Conservation (phyloP, 352 stramenopile genomes). For the Pythium apleroticum region DNA sequence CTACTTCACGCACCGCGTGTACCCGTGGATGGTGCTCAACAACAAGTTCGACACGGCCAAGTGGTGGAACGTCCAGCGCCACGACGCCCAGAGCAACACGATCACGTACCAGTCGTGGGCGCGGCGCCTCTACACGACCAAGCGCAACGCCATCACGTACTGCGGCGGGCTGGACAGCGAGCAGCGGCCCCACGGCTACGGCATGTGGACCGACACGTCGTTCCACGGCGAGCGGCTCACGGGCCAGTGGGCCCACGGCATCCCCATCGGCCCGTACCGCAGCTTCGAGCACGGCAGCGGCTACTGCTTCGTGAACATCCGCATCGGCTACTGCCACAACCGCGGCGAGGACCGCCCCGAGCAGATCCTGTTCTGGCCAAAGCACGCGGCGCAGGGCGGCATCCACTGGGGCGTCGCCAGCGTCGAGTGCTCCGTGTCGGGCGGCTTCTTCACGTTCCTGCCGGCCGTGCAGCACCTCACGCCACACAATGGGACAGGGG, state of each 20-base stretch:
- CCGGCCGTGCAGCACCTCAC: constrained; percentile 58
- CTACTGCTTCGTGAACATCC: constrained; percentile 56
- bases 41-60: constrained; percentile 30
- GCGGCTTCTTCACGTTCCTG: constrained; percentile 72
- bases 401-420: constrained; percentile 72
- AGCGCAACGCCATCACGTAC: constrained; percentile 45
- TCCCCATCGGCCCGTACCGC: constrained; percentile 55
- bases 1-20: constrained; percentile 47
- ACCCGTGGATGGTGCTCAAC: constrained; percentile 46
- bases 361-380: constrained; percentile 50
- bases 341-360: constrained; percentile 32
- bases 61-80: constrained; percentile 43
- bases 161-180: constrained; percentile 45
- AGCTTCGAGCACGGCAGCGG: constrained; percentile 61
- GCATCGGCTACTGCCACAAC: constrained; percentile 51
- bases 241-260: constrained; percentile 56
- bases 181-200: constrained; percentile 50
- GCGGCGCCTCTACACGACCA: constrained; percentile 28
- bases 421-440: constrained; percentile 76
- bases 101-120: constrained; percentile 32
- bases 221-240: constrained; percentile 63
- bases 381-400: constrained; percentile 34
- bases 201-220: constrained; percentile 59
- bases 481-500: constrained; percentile 6
- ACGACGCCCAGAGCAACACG: constrained; percentile 16